Evolutionary conservation across 139 green algal genomes (phyloP).

Genomic region (Pleodorina starrii): DNA sequence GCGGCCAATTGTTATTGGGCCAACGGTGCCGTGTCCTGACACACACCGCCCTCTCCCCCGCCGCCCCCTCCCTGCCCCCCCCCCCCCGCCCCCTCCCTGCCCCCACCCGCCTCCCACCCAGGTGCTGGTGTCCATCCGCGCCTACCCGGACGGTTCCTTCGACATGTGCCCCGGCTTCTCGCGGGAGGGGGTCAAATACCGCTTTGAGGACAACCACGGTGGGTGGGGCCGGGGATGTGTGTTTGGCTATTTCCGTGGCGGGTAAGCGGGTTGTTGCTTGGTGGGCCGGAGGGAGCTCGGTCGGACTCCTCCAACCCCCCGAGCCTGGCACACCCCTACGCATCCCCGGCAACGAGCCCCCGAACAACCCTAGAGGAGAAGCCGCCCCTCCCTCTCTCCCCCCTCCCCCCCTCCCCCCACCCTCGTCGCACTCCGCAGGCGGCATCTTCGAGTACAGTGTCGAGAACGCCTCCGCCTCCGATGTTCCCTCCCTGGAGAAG

Average conservation of each 20-base stretch:
- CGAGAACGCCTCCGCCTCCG: slow-evolving; percentile 59
- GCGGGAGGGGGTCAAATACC: slow-evolving; percentile 53
- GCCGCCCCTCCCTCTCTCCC: not conserved
- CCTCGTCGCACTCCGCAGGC: slow-evolving; percentile 51
- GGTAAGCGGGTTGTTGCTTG: too few species aligned
- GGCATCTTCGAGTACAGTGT: slow-evolving; percentile 74
- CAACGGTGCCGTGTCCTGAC: too few species aligned
- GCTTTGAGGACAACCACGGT: slow-evolving; percentile 75
- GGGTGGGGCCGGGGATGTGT: not conserved
- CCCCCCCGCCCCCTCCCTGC: too few species aligned
- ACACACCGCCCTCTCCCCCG: too few species aligned
- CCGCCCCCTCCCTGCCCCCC: too few species aligned
- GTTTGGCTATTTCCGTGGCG: not conserved
- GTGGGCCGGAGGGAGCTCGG: not conserved
- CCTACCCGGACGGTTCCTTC: slow-evolving; percentile 73
- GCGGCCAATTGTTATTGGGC: too few species aligned
- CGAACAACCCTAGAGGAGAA: not conserved
- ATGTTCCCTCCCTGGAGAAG: slow-evolving; percentile 53
- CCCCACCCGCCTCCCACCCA: not conserved
- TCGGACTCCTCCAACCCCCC: not conserved
- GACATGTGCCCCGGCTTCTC: slow-evolving; percentile 79
- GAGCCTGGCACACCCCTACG: not conserved
- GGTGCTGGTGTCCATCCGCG: slow-evolving; percentile 66
- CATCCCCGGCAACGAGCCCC: not conserved
- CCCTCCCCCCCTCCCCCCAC: not conserved